Conservation (phyloP, 805 yeast species). For the Priceomyces melissophilus region DNA sequence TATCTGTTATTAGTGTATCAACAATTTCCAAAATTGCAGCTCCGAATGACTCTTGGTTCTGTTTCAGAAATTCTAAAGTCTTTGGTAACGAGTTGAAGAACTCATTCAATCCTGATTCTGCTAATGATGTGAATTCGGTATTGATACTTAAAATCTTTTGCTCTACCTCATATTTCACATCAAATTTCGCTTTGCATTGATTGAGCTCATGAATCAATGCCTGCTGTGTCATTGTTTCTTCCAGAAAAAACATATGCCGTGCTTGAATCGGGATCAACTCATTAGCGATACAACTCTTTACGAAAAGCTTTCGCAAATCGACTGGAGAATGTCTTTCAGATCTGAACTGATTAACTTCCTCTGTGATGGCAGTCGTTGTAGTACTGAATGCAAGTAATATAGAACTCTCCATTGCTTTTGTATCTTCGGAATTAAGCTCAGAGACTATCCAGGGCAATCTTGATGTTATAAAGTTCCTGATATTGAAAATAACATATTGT, state of each 20-base stretch:
- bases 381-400: constrained; percentile 13
- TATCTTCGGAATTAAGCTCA: constrained; percentile 8
- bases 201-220: constrained; percentile 24
- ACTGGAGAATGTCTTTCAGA: constrained; percentile 6
- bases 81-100: constrained; percentile 19
- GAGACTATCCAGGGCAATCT: constrained; percentile 24
- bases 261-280: constrained; percentile 22
- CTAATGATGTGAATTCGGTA: constrained; percentile 38
- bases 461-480: constrained; percentile 33
- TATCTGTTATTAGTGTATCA: constrained; percentile 21
- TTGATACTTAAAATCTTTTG: constrained; percentile 31
- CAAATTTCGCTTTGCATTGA: constrained; percentile 19
- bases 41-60: constrained; percentile 24
- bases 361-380: constrained; percentile 11
- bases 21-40: constrained; percentile 16
- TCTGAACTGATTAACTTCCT: constrained; percentile 9
- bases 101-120: constrained; percentile 35
- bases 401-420: constrained; percentile 15
- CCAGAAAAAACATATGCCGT: constrained; percentile 23
- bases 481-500: constrained; percentile 26
- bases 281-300: constrained; percentile 29
- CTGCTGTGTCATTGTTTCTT: constrained; percentile 21
- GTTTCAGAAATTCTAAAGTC: constrained; percentile 19
- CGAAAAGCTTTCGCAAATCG: constrained; percentile 25
- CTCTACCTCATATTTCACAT: constrained; percentile 21